Evolutionary conservation across 1,139 yeast genomes (phyloP), one percentile per base, ranked within the genome.

Genomic region (Hyphopichia wangnamkhiaoensis): DNA sequence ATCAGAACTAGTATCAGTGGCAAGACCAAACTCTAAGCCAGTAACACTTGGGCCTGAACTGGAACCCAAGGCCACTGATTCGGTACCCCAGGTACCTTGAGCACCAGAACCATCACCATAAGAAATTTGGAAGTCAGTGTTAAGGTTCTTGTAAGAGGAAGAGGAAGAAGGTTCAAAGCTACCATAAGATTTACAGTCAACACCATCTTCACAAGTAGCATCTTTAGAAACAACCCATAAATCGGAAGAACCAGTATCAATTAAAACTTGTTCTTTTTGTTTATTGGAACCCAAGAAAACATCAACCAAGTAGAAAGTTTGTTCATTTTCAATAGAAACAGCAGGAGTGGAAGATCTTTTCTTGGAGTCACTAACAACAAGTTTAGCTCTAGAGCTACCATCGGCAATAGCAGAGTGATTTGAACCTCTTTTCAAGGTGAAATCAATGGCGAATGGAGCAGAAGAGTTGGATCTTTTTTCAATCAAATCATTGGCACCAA

Each of bases 81-180:
- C 80, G 43, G 69, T 58, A 38, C 82, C 72, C 93, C 91, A 85
- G 42, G 72, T 65, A 42, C 80, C 72, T 59, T 81, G 79, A 38
- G 89, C 65, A 34, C 35, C 36, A 21, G 43, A 32, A 1, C 44
- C 41, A 38, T 47, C 52, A 16, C 33, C 46, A 24, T 46, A 49
- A 25, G 27, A 25, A 32, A 39, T 40, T 3, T 27, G 14, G 19
- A 49, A 41, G 7, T n/a, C 5, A 33, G 9, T 15, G 33, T 38
- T 20, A 38, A 41, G 18, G 40, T 40, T 20, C 33, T 40, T 33
- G 26, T 31, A 40, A 25, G 53, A 34, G 3, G 47, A 20, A 2
- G 56, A 51, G 12, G 44, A 24, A 6, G 46, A 17, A 6, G 37
- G 31, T 32, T 37, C 40, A 24, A 41, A 46, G 17, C 42, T 37